Conservation (phyloP, 2,329 filamentous ascomycete species). For the Uncinocarpus reesii region DNA sequence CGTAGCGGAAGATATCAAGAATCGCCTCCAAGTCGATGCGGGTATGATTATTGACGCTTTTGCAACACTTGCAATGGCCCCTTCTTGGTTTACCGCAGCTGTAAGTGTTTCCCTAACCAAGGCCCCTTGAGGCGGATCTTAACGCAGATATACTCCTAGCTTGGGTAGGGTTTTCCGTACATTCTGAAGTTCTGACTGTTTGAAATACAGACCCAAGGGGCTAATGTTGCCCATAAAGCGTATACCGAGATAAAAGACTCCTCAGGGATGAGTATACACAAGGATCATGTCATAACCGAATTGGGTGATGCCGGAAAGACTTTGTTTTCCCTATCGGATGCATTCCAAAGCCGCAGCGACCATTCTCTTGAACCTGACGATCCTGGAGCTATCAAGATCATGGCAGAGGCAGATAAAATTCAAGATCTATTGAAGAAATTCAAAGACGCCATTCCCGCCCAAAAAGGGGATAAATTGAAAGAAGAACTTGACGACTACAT, state of each 20-base stretch:
- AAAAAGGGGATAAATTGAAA: background rate
- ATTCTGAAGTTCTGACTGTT: background rate
- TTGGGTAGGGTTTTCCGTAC: background rate
- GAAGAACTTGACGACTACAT: conserved; percentile 6
- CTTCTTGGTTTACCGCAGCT: background rate
- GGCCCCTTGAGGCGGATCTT: background rate
- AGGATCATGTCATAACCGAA: background rate
- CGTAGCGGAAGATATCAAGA: conserved; percentile 2
- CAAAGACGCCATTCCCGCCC: conserved; percentile 3
- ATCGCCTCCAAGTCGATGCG: background rate
- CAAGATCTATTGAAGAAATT: background rate
- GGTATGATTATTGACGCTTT: background rate
- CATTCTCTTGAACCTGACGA: background rate
- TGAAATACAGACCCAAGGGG: background rate
- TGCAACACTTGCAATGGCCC: conserved; percentile 1
- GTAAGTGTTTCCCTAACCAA: background rate
- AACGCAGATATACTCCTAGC: too few relatives aligned
- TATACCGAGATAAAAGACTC: background rate
- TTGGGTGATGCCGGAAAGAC: background rate
- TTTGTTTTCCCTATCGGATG: background rate
- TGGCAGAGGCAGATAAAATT: conserved; percentile 2
- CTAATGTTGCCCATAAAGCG: background rate
- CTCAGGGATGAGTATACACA: conserved; percentile 1
- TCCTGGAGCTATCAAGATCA: background rate
- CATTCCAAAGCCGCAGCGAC: background rate